Percentiles rank a stretch among this genome's conserved stretches.
Evolutionary conservation across 164 flowering plant species (phyloP).

Genomic region (Sedum album): DNA sequence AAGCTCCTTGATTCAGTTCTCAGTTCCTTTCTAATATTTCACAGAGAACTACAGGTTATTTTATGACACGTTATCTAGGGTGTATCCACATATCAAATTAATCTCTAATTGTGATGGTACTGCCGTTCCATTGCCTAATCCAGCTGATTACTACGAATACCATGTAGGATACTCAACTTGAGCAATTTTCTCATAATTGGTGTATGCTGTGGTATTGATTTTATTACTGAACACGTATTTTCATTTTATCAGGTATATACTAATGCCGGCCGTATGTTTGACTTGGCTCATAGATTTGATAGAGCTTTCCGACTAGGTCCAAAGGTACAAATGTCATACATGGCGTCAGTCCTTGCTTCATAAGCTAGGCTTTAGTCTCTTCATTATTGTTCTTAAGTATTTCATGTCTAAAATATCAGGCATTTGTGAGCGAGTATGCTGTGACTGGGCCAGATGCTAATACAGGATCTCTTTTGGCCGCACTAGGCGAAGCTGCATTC

Average conservation of each 20-base stretch:
- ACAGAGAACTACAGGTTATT: conserved; percentile 87
- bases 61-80: conserved; percentile 51
- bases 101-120: conserved; percentile 94
- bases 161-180: conserved; percentile 47
- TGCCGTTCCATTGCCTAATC: conserved; percentile 59
- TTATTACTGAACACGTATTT: background rate
- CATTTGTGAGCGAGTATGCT: conserved; percentile 98
- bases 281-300: conserved; percentile 46
- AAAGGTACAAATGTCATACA: conserved; percentile 40
- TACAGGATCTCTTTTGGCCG: conserved; percentile 70
- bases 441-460: conserved; percentile 84
- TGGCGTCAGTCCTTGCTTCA: background rate
- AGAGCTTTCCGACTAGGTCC: conserved; percentile 60
- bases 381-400: background rate
- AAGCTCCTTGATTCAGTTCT: too few relatives aligned
- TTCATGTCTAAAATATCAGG: conserved; percentile 28
- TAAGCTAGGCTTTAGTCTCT: background rate
- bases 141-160: conserved; percentile 85
- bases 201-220: background rate
- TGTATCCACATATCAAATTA: conserved; percentile 72
- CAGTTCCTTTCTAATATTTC: background rate
- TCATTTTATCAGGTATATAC: conserved; percentile 46
- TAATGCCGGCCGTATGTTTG: conserved; percentile 47
- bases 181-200: too few relatives aligned
- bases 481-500: conserved; percentile 84